These are phyloP conservation scores for Dissoconium aciculare DNA, from an alignment of 2,329 filamentous ascomycete species.

Conservation along the genomic window DNA sequence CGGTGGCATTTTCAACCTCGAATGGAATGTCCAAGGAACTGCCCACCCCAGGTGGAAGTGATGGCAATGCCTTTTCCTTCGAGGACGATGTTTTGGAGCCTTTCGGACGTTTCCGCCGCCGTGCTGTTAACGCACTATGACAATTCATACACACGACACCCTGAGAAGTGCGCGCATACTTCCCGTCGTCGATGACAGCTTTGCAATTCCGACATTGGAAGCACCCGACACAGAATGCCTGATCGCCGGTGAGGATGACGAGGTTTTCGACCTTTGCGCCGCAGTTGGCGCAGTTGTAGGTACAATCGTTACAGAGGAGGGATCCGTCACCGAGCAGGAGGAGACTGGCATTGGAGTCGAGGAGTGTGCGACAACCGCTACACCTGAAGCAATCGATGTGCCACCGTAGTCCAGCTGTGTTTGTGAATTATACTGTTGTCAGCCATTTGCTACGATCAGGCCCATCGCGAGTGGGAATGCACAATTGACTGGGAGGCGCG, in stretches of 20 bases:
- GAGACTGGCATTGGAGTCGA: constrained; percentile 96
- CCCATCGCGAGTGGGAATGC: too few species aligned
- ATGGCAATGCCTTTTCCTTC: constrained; percentile 81
- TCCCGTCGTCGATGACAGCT: constrained; percentile 92
- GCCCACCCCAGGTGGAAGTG: constrained; percentile 63
- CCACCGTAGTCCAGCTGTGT: constrained; percentile 27
- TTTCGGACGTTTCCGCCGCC: constrained; percentile 73
- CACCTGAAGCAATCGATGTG: constrained; percentile 82
- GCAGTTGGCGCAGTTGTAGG: constrained; percentile 95
- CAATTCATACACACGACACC: constrained; percentile 99
- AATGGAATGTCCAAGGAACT: constrained; percentile 45
- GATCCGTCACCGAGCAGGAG: constrained; percentile 94
- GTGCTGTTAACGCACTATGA: constrained; percentile 90
- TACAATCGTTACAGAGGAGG: constrained; percentile 98
- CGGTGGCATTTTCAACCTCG: too few species aligned
- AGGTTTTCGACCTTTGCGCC: constrained; percentile 96
- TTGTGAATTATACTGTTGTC: constrained; percentile 4
- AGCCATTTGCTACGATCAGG: constrained; percentile 4
- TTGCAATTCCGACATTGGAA: constrained; percentile 98
- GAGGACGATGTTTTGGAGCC: constrained; percentile 42
- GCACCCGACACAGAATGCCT: constrained; percentile 93
- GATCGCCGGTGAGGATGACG: constrained; percentile 91
- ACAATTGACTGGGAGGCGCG: too few species aligned
- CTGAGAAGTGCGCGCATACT: constrained; percentile 93
- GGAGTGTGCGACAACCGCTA: constrained; percentile 82